A percentile compares a stretch with the other conserved stretches of the same genome.
Conservation (phyloP, 768 basidiomycete genomes). For the Tricholoma saponaceum region DNA sequence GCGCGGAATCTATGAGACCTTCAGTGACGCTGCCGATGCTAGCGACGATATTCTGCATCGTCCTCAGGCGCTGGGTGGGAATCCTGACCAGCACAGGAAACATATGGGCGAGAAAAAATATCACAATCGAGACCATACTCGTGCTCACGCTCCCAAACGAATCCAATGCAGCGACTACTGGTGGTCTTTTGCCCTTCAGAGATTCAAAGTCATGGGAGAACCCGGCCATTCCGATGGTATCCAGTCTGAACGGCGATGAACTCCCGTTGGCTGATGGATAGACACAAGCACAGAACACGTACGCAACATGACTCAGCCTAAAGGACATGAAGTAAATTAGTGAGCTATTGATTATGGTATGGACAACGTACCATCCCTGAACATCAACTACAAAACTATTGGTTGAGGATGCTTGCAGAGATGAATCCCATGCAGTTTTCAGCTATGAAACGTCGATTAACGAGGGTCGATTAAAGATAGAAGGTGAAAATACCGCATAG, state of each 20-base stretch:
- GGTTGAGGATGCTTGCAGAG: slow-evolving; percentile 23
- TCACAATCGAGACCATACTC: slow-evolving; percentile 21
- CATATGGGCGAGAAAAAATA: slow-evolving; percentile 32
- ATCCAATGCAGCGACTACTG: slow-evolving; percentile 38
- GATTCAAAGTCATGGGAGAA: no score
- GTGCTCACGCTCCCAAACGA: slow-evolving; percentile 24
- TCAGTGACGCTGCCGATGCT: slow-evolving; percentile 36
- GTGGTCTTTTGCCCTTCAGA: no score
- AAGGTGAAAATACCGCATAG: slow-evolving; percentile 35
- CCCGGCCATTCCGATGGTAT: slow-evolving; percentile 53
- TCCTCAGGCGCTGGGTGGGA: slow-evolving; percentile 22
- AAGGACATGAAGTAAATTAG: no score
- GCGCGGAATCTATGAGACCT: no score
- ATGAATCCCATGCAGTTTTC: slow-evolving; percentile 23
- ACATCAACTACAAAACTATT: slow-evolving; percentile 42
- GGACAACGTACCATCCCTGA: slow-evolving; percentile 38
- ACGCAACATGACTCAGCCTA: no score
- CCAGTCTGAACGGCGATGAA: slow-evolving; percentile 32
- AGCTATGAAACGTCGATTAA: slow-evolving; percentile 15
- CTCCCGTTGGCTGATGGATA: slow-evolving; percentile 25
- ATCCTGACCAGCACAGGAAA: slow-evolving; percentile 32
- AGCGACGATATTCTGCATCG: slow-evolving; percentile 1
- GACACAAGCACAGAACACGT: no score
- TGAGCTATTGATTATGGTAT: slow-evolving; percentile 23
- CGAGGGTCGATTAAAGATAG: neutral